Evolutionary conservation across 768 basidiomycete species (phyloP), one percentile per base, ranked within the genome.

Genomic region (Amanita brunnescens): DNA sequence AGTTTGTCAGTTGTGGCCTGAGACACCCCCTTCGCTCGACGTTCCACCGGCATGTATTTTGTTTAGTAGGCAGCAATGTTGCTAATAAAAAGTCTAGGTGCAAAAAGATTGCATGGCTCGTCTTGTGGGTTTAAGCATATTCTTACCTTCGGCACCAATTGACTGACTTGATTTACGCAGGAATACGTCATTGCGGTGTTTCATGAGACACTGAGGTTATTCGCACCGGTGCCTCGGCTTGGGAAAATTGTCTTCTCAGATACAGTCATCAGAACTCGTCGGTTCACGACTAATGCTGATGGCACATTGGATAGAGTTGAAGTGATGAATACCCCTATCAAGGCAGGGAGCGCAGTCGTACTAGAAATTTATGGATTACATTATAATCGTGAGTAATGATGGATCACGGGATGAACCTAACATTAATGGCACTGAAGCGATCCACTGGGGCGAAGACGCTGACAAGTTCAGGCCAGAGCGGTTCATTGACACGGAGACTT

Each of bases 401-500:
- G 21, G 12, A 12, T 7, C 6, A n/a, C 5, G 33, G 29, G 7
- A 16, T 14, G 3, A n/a, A 43, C 14, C 7, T 20, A 9, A 7
- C 2, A 29, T 5, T 26, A 7, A 42, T 26, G 24, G 26, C 23
- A 16, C 38, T 2, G n/a, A 37, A 79, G 77, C 73, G 2, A 61
- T 75, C 14, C 67, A 74, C 42, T 79, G 77, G 78, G 78, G 78
- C 6, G 59, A 66, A 10, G 76, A 79, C 47, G 64, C 49, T 0
- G 60, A 53, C 9, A 67, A 69, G 18, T 79, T 77, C 65, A 76
- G 62, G 42, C 76, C 76, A 0, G 73, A 74, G 39, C 69, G 74
- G 0, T 79, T 78, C 57, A 65, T 79, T 23, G 77, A 79, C 48
- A 76, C 73, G 0, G 68, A 68, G 3, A 62, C 67, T 1, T 78